Conservation (phyloP, 192 early-diverging fungal genomes). For the Funneliformis mosseae region DNA sequence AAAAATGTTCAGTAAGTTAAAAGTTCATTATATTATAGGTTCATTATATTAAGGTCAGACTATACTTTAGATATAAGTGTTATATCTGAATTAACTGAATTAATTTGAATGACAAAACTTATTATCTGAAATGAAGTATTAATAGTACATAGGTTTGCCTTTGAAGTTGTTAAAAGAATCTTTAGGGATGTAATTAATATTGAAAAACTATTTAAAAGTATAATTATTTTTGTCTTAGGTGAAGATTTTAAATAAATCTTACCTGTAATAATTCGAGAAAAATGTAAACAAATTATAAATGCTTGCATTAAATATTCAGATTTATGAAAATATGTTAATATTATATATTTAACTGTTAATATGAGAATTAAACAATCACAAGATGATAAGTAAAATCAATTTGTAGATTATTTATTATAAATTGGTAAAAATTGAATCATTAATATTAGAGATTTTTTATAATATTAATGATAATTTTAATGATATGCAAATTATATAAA, state of each 20-base stretch:
- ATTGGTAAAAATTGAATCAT: no score
- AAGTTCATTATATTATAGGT: no score
- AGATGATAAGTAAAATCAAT: no score
- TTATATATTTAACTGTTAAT: not conserved
- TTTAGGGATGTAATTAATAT: constrained; percentile 29
- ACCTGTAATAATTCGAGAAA: constrained; percentile 34
- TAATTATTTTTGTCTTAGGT: not conserved
- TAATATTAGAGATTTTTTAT: no score
- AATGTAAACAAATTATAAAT: constrained; percentile 20
- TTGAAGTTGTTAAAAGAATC: constrained; percentile 32
- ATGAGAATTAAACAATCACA: no score
- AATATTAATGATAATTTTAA: no score
- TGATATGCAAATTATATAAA: no score
- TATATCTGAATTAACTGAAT: not conserved
- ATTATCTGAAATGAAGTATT: constrained; percentile 47
- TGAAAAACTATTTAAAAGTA: constrained; percentile 18
- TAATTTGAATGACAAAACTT: not conserved
- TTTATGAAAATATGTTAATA: constrained; percentile 17
- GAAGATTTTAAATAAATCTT: constrained; percentile 39
- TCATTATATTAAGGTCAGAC: no score
- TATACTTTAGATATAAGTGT: constrained; percentile 32
- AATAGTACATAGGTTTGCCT: constrained; percentile 29
- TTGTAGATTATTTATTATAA: no score
- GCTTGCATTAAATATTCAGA: constrained; percentile 36
- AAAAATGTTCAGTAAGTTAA: no score